phyloP scores from a whole-genome alignment of 2,329 filamentous ascomycete genomes.

The Pseudopyrenochaeta lycopersici region DNA sequence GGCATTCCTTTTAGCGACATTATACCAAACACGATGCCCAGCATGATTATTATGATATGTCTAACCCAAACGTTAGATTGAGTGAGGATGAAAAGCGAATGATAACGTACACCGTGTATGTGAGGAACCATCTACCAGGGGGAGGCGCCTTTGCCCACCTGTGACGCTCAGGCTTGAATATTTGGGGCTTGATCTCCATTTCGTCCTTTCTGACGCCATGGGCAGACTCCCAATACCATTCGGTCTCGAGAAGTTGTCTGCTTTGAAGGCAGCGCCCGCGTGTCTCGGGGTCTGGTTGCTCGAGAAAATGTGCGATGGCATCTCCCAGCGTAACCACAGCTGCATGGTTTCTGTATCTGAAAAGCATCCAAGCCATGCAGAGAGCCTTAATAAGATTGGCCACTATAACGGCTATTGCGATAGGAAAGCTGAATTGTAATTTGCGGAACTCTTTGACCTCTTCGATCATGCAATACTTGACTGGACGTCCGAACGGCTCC shows the following conservation, averaged over 20 bases:
- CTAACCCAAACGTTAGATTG: background rate
- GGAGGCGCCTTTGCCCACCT: constrained; percentile 1
- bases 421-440: constrained; percentile 35
- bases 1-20: constrained; percentile 11
- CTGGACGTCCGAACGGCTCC: constrained; percentile 9
- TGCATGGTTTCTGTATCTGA: constrained; percentile 5
- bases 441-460: constrained; percentile 29
- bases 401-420: constrained; percentile 22
- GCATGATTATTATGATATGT: background rate
- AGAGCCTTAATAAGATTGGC: constrained; percentile 15
- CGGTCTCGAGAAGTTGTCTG: too few species aligned
- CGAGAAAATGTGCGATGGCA: constrained; percentile 29
- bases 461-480: constrained; percentile 31
- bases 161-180: background rate
- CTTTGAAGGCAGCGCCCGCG: constrained; percentile 8
- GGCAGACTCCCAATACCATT: too few species aligned
- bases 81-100: too few species aligned
- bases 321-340: constrained; percentile 33
- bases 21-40: constrained; percentile 5
- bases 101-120: constrained; percentile 5
- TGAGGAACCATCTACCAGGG: constrained; percentile 2
- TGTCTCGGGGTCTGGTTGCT: constrained; percentile 22
- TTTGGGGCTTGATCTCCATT: background rate
- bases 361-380: constrained; percentile 21
- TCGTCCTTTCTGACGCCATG: background rate